These are phyloP conservation scores for Vinca minor DNA, from an alignment of 257 asterid species.

Conservation along the genomic window DNA sequence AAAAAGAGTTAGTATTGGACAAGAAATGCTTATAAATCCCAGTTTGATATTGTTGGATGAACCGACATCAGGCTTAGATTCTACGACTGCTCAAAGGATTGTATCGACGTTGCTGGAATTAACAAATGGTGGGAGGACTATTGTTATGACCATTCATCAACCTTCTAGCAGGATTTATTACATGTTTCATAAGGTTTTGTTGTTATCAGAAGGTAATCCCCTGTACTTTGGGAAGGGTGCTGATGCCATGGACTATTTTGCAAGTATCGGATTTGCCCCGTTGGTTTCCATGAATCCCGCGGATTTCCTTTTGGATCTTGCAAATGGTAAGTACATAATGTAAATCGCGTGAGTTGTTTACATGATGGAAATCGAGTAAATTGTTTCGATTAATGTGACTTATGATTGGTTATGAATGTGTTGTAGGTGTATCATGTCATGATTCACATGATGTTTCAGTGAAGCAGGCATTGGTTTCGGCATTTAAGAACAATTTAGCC, in stretches of 20 bases:
- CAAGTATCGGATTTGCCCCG: constrained; percentile 47
- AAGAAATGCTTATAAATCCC: constrained; percentile 78
- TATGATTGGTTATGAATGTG: background rate
- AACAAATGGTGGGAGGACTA: constrained; percentile 54
- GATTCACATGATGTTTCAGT: constrained; percentile 31
- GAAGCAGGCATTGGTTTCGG: constrained; percentile 38
- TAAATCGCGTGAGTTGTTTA: too few relatives aligned
- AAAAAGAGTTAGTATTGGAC: constrained; percentile 78
- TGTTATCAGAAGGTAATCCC: constrained; percentile 63
- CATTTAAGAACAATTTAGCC: constrained; percentile 36
- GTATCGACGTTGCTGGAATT: constrained; percentile 56
- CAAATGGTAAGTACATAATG: constrained; percentile 44
- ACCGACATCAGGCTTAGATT: constrained; percentile 80
- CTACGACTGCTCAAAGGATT: constrained; percentile 69
- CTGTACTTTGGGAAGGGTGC: constrained; percentile 56
- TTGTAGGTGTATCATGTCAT: constrained; percentile 42
- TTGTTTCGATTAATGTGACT: background rate
- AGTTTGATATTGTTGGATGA: constrained; percentile 66
- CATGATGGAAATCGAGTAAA: too few relatives aligned
- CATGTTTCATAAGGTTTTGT: constrained; percentile 64
- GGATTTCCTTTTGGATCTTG: constrained; percentile 74
- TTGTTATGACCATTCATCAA: constrained; percentile 77
- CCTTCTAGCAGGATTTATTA: constrained; percentile 74
- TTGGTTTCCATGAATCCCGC: constrained; percentile 70
- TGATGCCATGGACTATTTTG: constrained; percentile 45